Evolutionary conservation across 495 filamentous ascomycete species (phyloP).

Genomic region (Penicillium herquei): DNA sequence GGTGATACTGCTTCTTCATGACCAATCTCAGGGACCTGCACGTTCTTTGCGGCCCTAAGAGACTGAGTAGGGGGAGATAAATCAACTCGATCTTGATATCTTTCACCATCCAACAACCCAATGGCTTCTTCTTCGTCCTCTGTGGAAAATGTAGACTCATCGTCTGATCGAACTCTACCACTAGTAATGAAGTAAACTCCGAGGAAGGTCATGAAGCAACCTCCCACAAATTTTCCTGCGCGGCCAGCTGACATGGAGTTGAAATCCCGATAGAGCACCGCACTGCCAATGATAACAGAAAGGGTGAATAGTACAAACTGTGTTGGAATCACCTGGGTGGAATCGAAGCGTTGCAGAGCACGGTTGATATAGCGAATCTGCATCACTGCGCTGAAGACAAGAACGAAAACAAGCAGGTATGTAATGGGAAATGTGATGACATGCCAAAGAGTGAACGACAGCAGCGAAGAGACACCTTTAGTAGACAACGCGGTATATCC

Average conservation of each 20-base stretch:
- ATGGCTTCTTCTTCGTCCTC: constrained; percentile 51
- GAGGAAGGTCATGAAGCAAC: constrained; percentile 86
- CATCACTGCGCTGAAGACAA: constrained; percentile 83
- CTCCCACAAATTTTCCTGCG: constrained; percentile 80
- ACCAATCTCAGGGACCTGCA: constrained; percentile 16
- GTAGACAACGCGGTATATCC: constrained; percentile 95
- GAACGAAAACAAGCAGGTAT: constrained; percentile 74
- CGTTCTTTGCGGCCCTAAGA: constrained; percentile 17
- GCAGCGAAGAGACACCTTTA: constrained; percentile 91
- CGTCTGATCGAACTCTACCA: constrained; percentile 43
- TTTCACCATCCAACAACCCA: constrained; percentile 43
- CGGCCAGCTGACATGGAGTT: constrained; percentile 68
- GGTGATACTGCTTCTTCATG: constrained; percentile 26
- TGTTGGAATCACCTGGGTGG: constrained; percentile 93
- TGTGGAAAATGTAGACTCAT: constrained; percentile 45
- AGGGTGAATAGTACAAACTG: constrained; percentile 97
- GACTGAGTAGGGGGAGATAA: constrained; percentile 28
- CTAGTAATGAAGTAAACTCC: constrained; percentile 94
- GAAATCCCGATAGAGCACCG: constrained; percentile 91
- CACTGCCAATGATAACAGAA: constrained; percentile 90
- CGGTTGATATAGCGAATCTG: constrained; percentile 97
- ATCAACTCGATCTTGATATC: constrained; percentile 40
- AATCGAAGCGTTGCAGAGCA: constrained; percentile 90
- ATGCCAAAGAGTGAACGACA: constrained; percentile 83
- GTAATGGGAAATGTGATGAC: constrained; percentile 88